A percentile compares a stretch with the other conserved stretches of the same genome.
Evolutionary conservation across 2,329 filamentous ascomycete species (phyloP).

Genomic region (Bipolaris sorokiniana): DNA sequence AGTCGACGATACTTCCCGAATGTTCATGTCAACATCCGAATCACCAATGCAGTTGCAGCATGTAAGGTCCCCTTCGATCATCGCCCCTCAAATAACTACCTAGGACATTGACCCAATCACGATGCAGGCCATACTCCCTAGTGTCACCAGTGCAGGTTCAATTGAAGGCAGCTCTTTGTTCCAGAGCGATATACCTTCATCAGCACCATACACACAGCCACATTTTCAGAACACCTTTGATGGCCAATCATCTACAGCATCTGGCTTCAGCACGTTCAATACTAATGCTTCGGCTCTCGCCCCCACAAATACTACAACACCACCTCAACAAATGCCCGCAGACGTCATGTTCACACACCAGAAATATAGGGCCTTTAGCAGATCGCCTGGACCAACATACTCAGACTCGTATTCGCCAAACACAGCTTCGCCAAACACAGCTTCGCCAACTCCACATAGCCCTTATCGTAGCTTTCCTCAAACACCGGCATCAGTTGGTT

Average conservation of each 20-base stretch:
- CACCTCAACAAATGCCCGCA: slow-evolving; percentile 26
- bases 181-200: slow-evolving; percentile 15
- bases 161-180: slow-evolving; percentile 26
- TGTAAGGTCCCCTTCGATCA: slow-evolving; percentile 34
- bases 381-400: slow-evolving; percentile 30
- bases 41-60: slow-evolving; percentile 26
- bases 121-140: slow-evolving; percentile 24
- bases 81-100: slow-evolving; percentile 28
- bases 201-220: slow-evolving; percentile 19
- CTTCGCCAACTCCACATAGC: slow-evolving; percentile 50
- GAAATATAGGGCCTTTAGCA: slow-evolving; percentile 33
- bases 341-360: slow-evolving; percentile 32
- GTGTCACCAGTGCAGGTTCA: slow-evolving; percentile 13
- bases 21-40: slow-evolving; percentile 29
- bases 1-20: slow-evolving; percentile 32
- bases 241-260: slow-evolving; percentile 27
- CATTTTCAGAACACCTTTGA: slow-evolving; percentile 34
- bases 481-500: slow-evolving; percentile 51
- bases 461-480: slow-evolving; percentile 53
- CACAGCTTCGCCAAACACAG: slow-evolving; percentile 44
- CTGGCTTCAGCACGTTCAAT: slow-evolving; percentile 24
- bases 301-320: slow-evolving; percentile 35
- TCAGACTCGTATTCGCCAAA: slow-evolving; percentile 49
- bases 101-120: slow-evolving; percentile 39
- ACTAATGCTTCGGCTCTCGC: slow-evolving; percentile 22